Base-by-base conservation (phyloP, 23 red algal genomes). In the Cyanidiococcus yangmingshanensis region DNA sequence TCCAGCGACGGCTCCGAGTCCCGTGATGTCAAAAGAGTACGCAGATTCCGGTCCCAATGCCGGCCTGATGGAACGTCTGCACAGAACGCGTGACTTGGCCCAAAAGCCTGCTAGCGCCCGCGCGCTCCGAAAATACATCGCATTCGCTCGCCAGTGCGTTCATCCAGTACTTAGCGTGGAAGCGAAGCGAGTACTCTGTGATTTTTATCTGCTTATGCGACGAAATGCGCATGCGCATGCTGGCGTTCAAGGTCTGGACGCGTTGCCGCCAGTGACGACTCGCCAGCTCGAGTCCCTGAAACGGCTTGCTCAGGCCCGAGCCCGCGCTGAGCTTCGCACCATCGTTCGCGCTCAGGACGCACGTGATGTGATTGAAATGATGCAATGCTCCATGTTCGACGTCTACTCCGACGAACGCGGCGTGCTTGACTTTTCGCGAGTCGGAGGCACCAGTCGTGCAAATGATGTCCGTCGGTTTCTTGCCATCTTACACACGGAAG, bases 251-350 rank as follows among this genome's bases (percentile, higher is more conserved):
- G 82, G 84, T 67, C 79, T 82, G 39, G 92, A 96, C 68, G 86
- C 88, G 63, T 12, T 71, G 27, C 86, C 89, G 2, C 94, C 94
- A 16, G 84, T 98, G 58, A 98, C 94, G 21, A 98, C 94, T 37
- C 76, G 94, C 36, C 88, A 92, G 75, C 84, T 98, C 27, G 94
- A 98, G 75, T 90, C 87, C 41, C 75, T 98, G 37, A 78, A 89
- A 26, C 85, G 94, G 24, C 84, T 98, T 0, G 82, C 82, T 34
- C 83, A 98, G 67, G 94, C 94, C 39, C 84, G 94, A 17, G 94
- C 94, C 1, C 71, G 86, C 26, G 58, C 82, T 24, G 88, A 89
- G 76, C 82, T 92, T 58, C 58, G 88, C n/a, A 76, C 79, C 27
- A 86, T 86, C 36, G 94, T 90, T 18, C 88, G 87, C 58, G 85